Base-by-base conservation (phyloP, 805 yeast species). In the Torulaspora delbrueckii region DNA sequence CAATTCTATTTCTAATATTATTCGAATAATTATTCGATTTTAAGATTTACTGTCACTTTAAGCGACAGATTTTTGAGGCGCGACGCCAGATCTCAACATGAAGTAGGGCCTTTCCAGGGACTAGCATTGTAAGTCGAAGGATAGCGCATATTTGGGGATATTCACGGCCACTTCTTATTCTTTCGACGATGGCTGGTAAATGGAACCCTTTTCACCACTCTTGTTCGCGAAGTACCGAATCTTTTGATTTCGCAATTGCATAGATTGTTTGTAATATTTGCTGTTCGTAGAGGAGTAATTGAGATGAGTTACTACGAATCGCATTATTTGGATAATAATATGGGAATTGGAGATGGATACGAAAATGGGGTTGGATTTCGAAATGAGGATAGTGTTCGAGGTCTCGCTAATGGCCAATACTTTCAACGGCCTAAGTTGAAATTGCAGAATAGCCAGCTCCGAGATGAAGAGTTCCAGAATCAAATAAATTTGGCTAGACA, bases 401-500 rank as follows among this genome's bases (percentile, higher is more conserved):
- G 5, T 7, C 34, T 31, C 19, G 22, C 24, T 2, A 31, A 27
- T 9, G 31, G 37, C 10, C 46, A 18, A 9, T 36, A 34, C 14
- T 32, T 27, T 16, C 41, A 40, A 33, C 31, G 40, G 36, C 51
- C 45, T 32, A 30, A 19, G 16, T n/a, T 43, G 37, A 30, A 23
- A 30, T 8, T 47, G 14, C 28, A 43, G 3, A 46, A 57, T 31
- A 23, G n/a, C 12, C 18, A 18, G n/a, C 32, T 42, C 10, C 34
- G 57, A 7, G 63, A 57, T 43, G 57, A 51, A 8, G 62, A 57
- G 25, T 46, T 66, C 16, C 58, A 59, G 34, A 52, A 53, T 19
- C 60, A 60, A 38, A 58, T 71, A 19, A 55, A 53, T 13, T 49
- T 53, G 24, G 78, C 80, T 1, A 67, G 76, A 37, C 62, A 64